Base-by-base conservation (phyloP, 768 basidiomycete genomes). In the Kwoniella europaea region DNA sequence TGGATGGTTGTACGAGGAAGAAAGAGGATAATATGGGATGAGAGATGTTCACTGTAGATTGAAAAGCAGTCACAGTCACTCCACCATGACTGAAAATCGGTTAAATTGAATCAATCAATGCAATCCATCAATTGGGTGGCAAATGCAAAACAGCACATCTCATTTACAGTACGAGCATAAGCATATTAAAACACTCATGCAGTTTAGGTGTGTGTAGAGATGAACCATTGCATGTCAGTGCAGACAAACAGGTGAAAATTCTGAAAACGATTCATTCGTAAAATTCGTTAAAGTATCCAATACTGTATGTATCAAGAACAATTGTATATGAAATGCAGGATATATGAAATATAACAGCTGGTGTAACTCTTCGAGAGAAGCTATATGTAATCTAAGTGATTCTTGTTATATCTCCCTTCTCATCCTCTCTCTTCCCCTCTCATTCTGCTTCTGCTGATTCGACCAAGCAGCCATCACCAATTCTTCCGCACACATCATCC, bases 391-490 rank as follows among this genome's bases (percentile, higher is more conserved):
- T 50, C 46, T 50, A 50, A 50, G 13, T 18, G 46, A 50, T 15
- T 18, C 46, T 18, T 50, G 12, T 18, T 50, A 13, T 50, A 50
- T 35, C 7, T 35, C 46, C 18, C 46, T 50, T 50, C 46, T 50
- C 46, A 50, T 15, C 46, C 65, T 66, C 15, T 41, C 57, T 58
- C 55, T 59, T 46, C 57, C 50, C 20, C 22, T n/a, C 13, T 27
- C 20, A 13, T 58, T 24, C 27, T 58, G 55, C 55, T 56, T 22
- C 55, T 59, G 27, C 13, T 59, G 42, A n/a, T 18, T 59, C 7
- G 61, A 20, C 68, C 68, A 58, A 43, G 62, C 62, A 42, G 61
- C 68, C 52, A 69, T 13, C 29, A 50, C 68, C 22, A 50, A 41
- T 18, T 58, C 62, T 41, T 63, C 68, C 1, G 50, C 52, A 68